Base-by-base conservation (phyloP, 2,329 filamentous ascomycete genomes). In the Sclerotinia glacialis region DNA sequence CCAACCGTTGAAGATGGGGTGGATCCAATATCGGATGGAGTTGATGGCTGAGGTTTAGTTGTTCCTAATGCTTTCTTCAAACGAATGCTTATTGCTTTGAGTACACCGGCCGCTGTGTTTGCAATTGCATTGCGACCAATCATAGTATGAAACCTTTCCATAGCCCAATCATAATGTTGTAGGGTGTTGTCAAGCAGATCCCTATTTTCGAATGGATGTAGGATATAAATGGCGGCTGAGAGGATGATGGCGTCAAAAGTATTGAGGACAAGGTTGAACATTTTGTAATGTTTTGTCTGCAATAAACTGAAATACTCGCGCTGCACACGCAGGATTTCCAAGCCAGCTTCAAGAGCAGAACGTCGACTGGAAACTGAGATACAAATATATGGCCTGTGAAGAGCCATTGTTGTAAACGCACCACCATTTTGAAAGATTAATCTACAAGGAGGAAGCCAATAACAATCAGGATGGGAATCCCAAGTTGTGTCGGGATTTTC, bases 161-260 rank as follows among this genome's bases (percentile, higher is more conserved):
- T 82, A 1, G 83, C 83, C 84, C 84, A 87, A 54, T 82, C 80
- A 69, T 86, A 86, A 70, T 87, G 84, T 71, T 85, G 83, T 11
- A 83, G 74, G 0, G 82, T 81, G 31, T 77, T 77, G 5, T 79
- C 76, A 0, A 83, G 75, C 37, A 83, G 75, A 34, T 83, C 82
- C 2, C 76, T 73, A 65, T 86, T 82, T 71, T 87, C 85, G 28
- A 78, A 78, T 1, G 86, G 85, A 68, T 86, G 86, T 11, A 88
- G 74, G 44, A 88, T 87, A 72, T 84, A 87, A 42, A 88, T 83
- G 23, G 84, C 83, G 0, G 86, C 83, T 64, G 87, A 79, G 65
- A 88, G 79, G 21, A 88, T 84, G 26, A 87, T 82, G 18, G 86
- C 86, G 71, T 89, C 86, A 67, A 89, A 88, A 8, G 84, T 87